These are phyloP conservation scores for Ceriops decandra DNA, from an alignment of 345 rosid genomes.

Conservation along the genomic window DNA sequence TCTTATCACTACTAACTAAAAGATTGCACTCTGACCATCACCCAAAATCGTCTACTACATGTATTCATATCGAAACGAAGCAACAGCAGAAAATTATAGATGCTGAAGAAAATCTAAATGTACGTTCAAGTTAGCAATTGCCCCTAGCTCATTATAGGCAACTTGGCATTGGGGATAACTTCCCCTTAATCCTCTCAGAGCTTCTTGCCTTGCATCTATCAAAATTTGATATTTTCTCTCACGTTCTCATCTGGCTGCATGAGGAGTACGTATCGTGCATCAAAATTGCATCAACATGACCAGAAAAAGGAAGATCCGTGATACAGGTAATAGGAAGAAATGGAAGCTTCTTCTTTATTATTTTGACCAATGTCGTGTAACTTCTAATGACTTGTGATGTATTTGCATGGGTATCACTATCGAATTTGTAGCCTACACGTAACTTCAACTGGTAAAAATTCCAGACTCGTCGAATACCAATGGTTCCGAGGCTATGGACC, in stretches of 20 bases:
- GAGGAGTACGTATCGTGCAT: conserved; percentile 1
- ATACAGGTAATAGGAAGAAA: conserved; percentile 15
- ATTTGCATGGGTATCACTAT: no score
- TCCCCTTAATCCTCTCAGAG: conserved; percentile 77
- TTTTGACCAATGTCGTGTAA: conserved; percentile 94
- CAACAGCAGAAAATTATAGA: background rate
- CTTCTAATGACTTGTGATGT: no score
- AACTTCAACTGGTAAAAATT: no score
- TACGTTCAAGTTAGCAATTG: conserved; percentile 15
- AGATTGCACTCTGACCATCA: no score
- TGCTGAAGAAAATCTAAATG: no score
- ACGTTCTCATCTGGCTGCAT: conserved; percentile 90
- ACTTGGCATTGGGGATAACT: conserved; percentile 78
- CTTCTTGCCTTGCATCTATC: conserved; percentile 68
- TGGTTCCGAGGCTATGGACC: no score
- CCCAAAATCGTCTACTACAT: no score
- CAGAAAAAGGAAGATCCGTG: background rate
- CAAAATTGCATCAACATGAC: background rate
- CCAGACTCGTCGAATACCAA: no score
- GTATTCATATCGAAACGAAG: background rate
- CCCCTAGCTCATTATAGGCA: conserved; percentile 87
- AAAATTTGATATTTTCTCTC: conserved; percentile 78
- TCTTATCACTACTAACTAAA: no score
- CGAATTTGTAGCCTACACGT: no score
- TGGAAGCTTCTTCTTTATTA: conserved; percentile 89